Conservation (phyloP, 1,284 basidiomycete species). For the Pascua sp. region DNA sequence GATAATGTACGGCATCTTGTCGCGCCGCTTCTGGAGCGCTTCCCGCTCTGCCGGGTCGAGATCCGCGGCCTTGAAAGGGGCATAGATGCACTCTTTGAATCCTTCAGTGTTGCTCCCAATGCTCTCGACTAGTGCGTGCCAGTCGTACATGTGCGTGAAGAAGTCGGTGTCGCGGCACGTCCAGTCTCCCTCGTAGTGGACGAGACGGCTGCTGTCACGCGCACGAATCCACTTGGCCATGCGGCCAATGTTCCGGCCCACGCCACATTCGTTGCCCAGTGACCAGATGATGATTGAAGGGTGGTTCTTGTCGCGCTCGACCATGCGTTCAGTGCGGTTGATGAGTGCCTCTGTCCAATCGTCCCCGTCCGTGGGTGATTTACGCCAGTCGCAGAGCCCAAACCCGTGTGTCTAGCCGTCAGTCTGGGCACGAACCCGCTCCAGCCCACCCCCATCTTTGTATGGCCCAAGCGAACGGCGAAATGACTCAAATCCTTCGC, state of each 20-base stretch:
- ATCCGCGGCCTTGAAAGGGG: neutral
- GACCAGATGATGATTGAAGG: conserved; percentile 26
- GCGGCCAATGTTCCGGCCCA: conserved; percentile 19
- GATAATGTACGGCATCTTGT: conserved; percentile 19
- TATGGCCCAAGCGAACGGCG: too few relatives aligned
- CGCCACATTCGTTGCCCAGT: conserved; percentile 26
- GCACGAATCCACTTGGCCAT: conserved; percentile 18
- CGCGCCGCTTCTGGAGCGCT: conserved; percentile 8
- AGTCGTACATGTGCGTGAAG: conserved; percentile 24
- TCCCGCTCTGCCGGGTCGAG: conserved; percentile 10
- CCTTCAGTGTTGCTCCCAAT: conserved; percentile 15
- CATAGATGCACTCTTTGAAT: neutral
- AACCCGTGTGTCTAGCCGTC: conserved; percentile 24
- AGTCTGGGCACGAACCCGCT: too few relatives aligned
- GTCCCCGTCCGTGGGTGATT: conserved; percentile 12
- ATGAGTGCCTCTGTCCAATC: conserved; percentile 17
- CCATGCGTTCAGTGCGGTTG: conserved; percentile 19
- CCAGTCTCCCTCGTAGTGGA: conserved; percentile 28
- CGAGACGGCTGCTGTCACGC: conserved; percentile 17
- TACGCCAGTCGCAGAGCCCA: conserved; percentile 14
- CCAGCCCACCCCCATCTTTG: too few relatives aligned
- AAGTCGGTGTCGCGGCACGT: conserved; percentile 18
- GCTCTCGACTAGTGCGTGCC: conserved; percentile 7
- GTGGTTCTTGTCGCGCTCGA: conserved; percentile 33
- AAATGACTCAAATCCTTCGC: too few relatives aligned